A percentile compares a stretch with the other conserved stretches of the same genome.
Conservation (phyloP, 257 asterid species). For the Handroanthus guayacan region DNA sequence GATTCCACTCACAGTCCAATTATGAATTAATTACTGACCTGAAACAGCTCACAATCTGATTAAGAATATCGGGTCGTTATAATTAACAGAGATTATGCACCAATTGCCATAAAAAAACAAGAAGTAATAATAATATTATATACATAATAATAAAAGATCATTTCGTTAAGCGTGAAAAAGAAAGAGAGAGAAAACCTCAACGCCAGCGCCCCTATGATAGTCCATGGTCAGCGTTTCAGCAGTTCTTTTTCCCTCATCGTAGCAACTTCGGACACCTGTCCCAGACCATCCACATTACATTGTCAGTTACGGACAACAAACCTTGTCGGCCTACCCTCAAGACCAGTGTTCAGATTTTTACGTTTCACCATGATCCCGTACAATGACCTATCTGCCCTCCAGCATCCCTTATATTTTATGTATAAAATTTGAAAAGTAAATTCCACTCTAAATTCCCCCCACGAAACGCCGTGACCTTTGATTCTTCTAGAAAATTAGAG, state of each 20-base stretch:
- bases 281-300: constrained; percentile 21
- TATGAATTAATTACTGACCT: neutral
- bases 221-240: constrained; percentile 99
- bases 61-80: neutral
- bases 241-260: constrained; percentile 98
- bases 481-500: neutral
- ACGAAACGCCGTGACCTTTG: neutral
- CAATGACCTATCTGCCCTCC: constrained; percentile 43
- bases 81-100: neutral
- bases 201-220: constrained; percentile 95
- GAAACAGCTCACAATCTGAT: constrained; percentile 2
- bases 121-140: neutral
- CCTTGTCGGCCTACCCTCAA: constrained; percentile 15
- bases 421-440: neutral
- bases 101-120: neutral
- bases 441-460: neutral
- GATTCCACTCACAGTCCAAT: constrained; percentile 14
- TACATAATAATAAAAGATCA: neutral
- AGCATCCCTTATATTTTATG: constrained; percentile 26
- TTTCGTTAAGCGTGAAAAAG: neutral
- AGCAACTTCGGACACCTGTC: constrained; percentile 98
- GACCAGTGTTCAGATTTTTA: constrained; percentile 22
- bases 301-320: constrained; percentile 29
- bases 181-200: constrained; percentile 61
- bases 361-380: neutral